Percentiles rank a stretch among this genome's conserved stretches.
Conservation (phyloP, 202 grass and related monocot genomes). For the Panicum hallii region DNA sequence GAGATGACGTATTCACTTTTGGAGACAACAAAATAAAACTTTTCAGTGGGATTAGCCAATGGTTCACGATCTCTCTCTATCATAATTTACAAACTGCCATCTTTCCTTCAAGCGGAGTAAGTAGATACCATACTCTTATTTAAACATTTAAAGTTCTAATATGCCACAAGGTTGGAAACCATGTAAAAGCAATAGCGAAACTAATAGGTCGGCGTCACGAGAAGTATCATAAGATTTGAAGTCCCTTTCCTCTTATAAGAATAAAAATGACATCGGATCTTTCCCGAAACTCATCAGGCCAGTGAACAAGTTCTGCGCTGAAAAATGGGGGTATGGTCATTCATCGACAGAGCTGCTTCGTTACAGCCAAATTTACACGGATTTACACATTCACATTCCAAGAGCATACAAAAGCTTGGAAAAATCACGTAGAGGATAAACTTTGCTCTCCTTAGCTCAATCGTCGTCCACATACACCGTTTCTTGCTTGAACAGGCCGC, state of each 20-base stretch:
- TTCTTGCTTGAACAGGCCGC: conserved; percentile 97
- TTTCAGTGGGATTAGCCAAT: no score
- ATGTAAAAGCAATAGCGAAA: no score
- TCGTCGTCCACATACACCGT: conserved; percentile 88
- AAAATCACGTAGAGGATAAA: conserved; percentile 34
- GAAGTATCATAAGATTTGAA: no score
- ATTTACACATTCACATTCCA: conserved; percentile 34
- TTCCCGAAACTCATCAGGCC: neutral
- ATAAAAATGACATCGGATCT: neutral
- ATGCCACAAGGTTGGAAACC: no score
- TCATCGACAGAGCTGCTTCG: neutral
- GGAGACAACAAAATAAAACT: no score
- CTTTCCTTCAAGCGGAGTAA: no score
- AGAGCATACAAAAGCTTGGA: conserved; percentile 29
- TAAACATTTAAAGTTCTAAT: no score
- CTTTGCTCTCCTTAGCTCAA: conserved; percentile 36
- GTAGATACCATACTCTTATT: no score
- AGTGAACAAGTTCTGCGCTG: conserved; percentile 6
- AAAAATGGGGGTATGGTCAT: neutral
- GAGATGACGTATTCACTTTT: no score
- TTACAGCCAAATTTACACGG: conserved; percentile 36
- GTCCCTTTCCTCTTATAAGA: neutral
- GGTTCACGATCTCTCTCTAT: no score
- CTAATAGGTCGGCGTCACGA: no score
- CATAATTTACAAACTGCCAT: no score